Conservation (phyloP, 192 early-diverging fungal genomes). For the Haplosporangium gracile region DNA sequence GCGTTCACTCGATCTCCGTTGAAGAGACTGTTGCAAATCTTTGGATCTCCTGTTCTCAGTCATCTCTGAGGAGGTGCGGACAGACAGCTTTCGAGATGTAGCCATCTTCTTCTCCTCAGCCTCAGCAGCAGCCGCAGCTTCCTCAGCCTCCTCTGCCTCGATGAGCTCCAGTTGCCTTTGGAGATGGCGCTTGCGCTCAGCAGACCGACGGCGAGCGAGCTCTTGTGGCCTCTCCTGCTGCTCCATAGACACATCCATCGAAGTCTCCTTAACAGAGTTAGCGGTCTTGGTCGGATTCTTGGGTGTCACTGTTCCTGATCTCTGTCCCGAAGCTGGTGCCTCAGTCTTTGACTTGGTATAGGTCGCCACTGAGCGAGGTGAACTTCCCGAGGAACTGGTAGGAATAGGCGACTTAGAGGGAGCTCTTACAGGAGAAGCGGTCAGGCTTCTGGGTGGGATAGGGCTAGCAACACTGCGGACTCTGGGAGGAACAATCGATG, state of each 20-base stretch:
- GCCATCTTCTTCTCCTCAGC: not conserved
- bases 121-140: conserved; percentile 3
- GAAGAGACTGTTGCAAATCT: not conserved
- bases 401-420: not conserved
- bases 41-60: conserved; percentile 14
- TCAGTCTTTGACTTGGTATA: not conserved
- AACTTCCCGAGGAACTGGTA: not conserved
- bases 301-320: not conserved
- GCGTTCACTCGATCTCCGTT: conserved; percentile 14
- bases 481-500: conserved; percentile 7
- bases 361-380: not conserved
- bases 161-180: conserved; percentile 41
- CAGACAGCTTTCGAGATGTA: conserved; percentile 13
- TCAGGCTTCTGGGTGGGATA: not conserved
- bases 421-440: not conserved
- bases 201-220: conserved; percentile 28
- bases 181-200: conserved; percentile 38
- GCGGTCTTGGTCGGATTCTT: not conserved
- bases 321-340: not conserved
- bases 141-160: conserved; percentile 31
- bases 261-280: not conserved
- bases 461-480: not conserved
- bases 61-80: conserved; percentile 18
- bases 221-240: conserved; percentile 12
- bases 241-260: not conserved